phyloP scores from a whole-genome alignment of 345 rosid genomes.

The Murraya paniculata region DNA sequence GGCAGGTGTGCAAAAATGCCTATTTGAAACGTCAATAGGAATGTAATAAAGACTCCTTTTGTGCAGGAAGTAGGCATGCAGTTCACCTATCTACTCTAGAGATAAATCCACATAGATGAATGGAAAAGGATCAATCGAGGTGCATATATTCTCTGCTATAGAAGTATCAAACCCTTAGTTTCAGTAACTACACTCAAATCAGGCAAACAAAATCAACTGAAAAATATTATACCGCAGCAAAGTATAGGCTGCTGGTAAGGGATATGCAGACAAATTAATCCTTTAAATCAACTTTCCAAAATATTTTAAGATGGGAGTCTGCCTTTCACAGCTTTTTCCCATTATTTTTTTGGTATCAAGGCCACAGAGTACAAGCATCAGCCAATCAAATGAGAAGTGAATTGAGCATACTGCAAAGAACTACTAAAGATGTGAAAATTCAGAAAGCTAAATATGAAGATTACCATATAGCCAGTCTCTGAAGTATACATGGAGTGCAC shows the following conservation, averaged over 20 bases:
- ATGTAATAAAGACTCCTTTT: not conserved
- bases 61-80: not conserved
- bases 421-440: not conserved
- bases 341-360: no score
- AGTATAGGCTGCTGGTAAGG: not conserved
- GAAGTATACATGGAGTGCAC: constrained; percentile 87
- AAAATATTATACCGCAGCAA: not conserved
- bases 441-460: not conserved
- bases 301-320: not conserved
- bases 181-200: not conserved
- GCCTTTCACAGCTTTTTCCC: not conserved
- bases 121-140: not conserved
- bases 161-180: not conserved
- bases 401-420: not conserved
- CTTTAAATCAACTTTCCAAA: not conserved
- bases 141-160: not conserved
- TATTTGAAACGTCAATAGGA: not conserved
- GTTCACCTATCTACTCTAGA: not conserved
- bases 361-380: not conserved
- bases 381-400: not conserved
- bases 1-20: not conserved
- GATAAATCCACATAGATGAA: not conserved
- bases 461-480: constrained; percentile 98
- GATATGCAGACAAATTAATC: not conserved
- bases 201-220: not conserved